Base-by-base conservation (phyloP, 164 flowering plant genomes). In the Platanus orientalis region DNA sequence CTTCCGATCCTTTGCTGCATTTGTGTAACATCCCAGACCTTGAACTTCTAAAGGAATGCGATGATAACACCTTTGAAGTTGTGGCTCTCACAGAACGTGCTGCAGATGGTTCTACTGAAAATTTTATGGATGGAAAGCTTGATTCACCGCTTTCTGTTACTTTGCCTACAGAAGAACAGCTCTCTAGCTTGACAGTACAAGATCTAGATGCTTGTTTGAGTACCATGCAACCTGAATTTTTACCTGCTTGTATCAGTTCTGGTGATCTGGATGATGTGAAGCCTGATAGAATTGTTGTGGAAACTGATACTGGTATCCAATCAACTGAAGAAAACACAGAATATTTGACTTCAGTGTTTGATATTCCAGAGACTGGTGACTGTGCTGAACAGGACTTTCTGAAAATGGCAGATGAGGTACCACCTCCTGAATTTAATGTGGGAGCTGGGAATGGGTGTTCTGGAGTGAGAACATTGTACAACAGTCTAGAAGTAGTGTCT, bases 281-380 rank as follows among this genome's bases (percentile, higher is more conserved):
- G 54, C 70, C 69, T 64, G 69, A n/a, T 58, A 60, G 47, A 10
- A 66, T 30, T 65, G n/a, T n/a, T n/a, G 56, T 56, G 29, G 69
- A 69, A 68, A 54, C 29, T 49, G 64, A 61, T 58, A 70, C 48
- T 61, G 42, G 25, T 61, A 40, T 65, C 27, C 30, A 62, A 26
- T 48, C 54, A 14, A 36, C 68, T 64, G 68, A 47, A 36, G 61
- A 40, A 7, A 58, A 65, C 40, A 9, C 53, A 12, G 75, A 62
- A 34, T 34, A 7, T 36, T 36, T 48, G 57, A 40, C 49, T 55
- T 27, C 67, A 14, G 28, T 39, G 27, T 55, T n/a, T 21, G 72
- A 64, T 67, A 44, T 9, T 56, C 73, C 65, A 39, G 64, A 65
- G 54, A 24, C 50, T 39, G 7, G 7, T 60, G 58, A 69, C 57